Base-by-base conservation (phyloP, 768 basidiomycete genomes). In the Agrocybe chaxingu region DNA sequence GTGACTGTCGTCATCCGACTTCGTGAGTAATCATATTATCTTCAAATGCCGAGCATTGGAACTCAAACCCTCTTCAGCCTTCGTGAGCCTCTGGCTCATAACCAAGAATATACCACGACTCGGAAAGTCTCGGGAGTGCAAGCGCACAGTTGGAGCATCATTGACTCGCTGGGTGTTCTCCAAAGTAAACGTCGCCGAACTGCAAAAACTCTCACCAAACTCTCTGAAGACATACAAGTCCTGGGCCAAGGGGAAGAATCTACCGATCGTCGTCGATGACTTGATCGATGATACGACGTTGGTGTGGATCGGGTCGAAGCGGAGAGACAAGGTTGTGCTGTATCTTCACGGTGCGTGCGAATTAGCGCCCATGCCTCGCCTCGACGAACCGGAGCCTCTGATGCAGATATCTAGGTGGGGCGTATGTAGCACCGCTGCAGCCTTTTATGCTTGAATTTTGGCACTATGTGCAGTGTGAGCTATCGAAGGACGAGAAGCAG, bases 391-490 rank as follows among this genome's bases (percentile, higher is more conserved):
- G 18, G 32, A 11, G 33, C 16, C 4, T 13, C 18, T 24, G 18
- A 39, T 12, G 34, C 8, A 8, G 43, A 36, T 2, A 19, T 48
- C 7, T 49, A 54, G 10, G 52, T 24, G 24, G 24, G 2, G 52
- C 13, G 8, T 40, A 16, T 29, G 30, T 49, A 4, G 42, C 42
- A 7, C 42, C 42, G 18, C 36, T 54, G n/a, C 35, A 45, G 16
- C 43, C 37, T 30, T 46, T 31, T 29, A 13, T 39, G 7, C 38
- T 48, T 8, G 42, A 29, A 54, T 61, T 61, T 48, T 56, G 52
- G 51, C 48, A 51, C 11, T 53, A 59, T 32, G 36, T 54, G 3
- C 59, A 63, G 37, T n/a, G 30, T 11, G 46, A 53, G 42, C 42
- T 57, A 2, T 24, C 19, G 12, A 51, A 49, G 37, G 34, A n/a